Base-by-base conservation (phyloP, 2,329 filamentous ascomycete species). In the Sporothrix variecibatus region DNA sequence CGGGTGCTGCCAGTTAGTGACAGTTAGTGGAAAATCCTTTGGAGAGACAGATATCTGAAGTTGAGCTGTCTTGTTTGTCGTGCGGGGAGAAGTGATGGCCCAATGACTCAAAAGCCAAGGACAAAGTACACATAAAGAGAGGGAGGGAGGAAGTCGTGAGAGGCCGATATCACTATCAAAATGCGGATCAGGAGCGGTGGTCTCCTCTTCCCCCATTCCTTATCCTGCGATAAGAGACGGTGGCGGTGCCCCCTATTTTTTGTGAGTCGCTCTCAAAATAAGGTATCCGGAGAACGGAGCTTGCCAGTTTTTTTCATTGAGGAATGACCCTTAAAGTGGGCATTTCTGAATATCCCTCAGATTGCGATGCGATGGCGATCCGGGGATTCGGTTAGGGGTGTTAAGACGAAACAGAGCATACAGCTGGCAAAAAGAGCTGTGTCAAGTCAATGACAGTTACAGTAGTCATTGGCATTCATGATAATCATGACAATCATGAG, bases 281-380 rank as follows among this genome's bases (percentile, higher is more conserved):
- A 56, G 23, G 51, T 56, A 56, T 56, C 23, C n/a, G n/a, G 51
- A 28, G 23, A 56, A 56, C 51, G n/a, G 51, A 56, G 56, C 56
- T 12, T 26, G 15, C 34, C 43, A 53, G 15, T 43, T 56, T 69
- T 73, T 49, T 34, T n/a, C 49, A 12, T 70, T 28, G 17, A 31
- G 40, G 15, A 31, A 7, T 26, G 67, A 38, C 51, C 51, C 51
- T 9, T 26, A 38, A 34, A 43, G 51, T 58, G 34, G 31, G 31
- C 51, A 58, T n/a, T 12, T 67, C 11, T 51, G 53, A 60, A 71
- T 62, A 71, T 62, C 53, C 53, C 51, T 62, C 53, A 71, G 53
- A 60, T 49, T 71, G 67, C 31, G 67, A 70, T 70, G 51, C 68
- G 68, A 71, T 58, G 68, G n/a, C 68, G 68, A 71, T 71, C 68